Conservation (phyloP, 257 asterid species). For the Solanum verrucosum region DNA sequence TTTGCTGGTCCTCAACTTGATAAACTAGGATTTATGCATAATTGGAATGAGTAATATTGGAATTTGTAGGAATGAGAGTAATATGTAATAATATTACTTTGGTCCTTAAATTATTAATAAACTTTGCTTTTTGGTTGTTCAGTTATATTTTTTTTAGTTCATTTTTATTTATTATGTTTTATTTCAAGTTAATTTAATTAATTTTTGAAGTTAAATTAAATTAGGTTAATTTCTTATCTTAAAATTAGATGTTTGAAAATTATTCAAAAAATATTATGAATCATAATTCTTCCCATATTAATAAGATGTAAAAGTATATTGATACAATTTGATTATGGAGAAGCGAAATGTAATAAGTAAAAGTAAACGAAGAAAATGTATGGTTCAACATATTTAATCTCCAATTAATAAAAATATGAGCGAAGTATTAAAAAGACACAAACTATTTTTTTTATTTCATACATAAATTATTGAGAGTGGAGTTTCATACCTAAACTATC, state of each 20-base stretch:
- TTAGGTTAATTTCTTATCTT: too few species aligned
- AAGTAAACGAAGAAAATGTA: too few species aligned
- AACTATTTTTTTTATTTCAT: too few species aligned
- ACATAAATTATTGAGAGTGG: too few species aligned
- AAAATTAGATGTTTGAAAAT: too few species aligned
- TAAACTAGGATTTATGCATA: neutral
- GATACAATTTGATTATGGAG: neutral
- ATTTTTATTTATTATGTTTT: neutral
- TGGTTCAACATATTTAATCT: neutral
- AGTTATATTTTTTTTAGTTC: neutral
- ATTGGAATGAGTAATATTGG: neutral
- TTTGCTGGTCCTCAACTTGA: neutral
- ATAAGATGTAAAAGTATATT: too few species aligned
- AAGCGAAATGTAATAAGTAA: neutral
- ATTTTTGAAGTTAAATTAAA: too few species aligned
- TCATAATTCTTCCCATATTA: too few species aligned
- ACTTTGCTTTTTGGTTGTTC: neutral
- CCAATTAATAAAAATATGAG: neutral
- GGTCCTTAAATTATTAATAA: neutral
- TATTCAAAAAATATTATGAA: too few species aligned
- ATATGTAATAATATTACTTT: neutral
- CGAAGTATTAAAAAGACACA: accelerated
- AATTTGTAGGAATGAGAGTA: neutral
- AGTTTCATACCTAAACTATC: too few species aligned
- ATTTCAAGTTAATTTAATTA: too few species aligned